These are phyloP conservation scores for Dipodascopsis uninucleata DNA, from an alignment of 805 yeast genomes.

Conservation along the genomic window DNA sequence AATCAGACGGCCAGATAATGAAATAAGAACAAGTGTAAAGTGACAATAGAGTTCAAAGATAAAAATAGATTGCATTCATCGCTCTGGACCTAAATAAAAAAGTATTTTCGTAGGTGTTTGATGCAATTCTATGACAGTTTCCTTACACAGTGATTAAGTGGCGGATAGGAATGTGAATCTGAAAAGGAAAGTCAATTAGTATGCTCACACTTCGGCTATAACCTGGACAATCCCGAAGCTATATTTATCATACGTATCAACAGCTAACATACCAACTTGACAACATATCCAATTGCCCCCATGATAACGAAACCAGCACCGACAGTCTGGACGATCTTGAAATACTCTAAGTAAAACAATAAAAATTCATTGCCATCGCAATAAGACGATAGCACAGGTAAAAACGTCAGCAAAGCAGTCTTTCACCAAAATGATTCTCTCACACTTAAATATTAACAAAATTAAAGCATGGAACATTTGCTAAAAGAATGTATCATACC, in stretches of 20 bases:
- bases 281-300: constrained; percentile 96
- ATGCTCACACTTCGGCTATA: background rate
- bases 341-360: constrained; percentile 53
- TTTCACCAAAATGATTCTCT: background rate
- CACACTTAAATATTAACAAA: background rate
- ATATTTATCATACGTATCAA: background rate
- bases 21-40: no score
- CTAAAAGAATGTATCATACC: constrained; percentile 43
- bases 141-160: constrained; percentile 28
- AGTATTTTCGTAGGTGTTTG: no score
- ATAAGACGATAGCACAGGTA: background rate
- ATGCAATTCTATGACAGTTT: no score
- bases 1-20: no score
- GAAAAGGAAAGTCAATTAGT: background rate
- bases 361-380: background rate
- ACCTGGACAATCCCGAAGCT: background rate
- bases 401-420: background rate
- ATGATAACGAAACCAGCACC: constrained; percentile 96
- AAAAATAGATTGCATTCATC: no score
- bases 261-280: constrained; percentile 65
- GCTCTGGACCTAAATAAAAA: no score
- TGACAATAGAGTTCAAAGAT: no score
- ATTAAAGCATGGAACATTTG: background rate
- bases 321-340: constrained; percentile 87
- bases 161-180: constrained; percentile 30